Evolutionary conservation across 495 filamentous ascomycete species (phyloP), one percentile per base, ranked within the genome.

Genomic region (Neurospora tetrasperma): DNA sequence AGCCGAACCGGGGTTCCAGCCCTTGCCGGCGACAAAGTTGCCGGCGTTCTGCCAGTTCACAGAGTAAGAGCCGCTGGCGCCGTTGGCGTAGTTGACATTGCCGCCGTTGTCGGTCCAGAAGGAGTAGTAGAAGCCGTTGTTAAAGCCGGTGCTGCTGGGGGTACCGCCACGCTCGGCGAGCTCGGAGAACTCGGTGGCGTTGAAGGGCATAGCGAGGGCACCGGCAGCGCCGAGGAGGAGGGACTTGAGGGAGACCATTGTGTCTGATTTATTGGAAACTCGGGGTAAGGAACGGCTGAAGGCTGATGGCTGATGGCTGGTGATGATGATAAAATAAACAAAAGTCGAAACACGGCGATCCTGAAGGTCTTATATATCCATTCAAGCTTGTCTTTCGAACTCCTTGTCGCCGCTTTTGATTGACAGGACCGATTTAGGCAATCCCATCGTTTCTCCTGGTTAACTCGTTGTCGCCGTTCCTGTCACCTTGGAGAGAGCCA

Each of bases 11-110:
- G 87, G 83, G 73, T 83, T 82, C 88, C 88, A 90, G n/a, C 89
- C 89, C 81, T 89, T 90, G 66, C 89, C 89, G 39, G 84, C 87
- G 70, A 89, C 86, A 69, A 89, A 90, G 81, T 89, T 88, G 40
- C 85, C 85, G 42, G 77, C 79, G 74, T 85, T 83, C 35, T 76
- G 76, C 88, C 88, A 90, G 41, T 76, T 83, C 10, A 89, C 85
- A 39, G 80, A 82, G 79, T 89, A 90, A 62, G 81, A 76, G 5
- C 88, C 88, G 8, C 78, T 83, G 31, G 76, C 74, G 66, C 85
- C 84, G 72, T 90, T 89, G 75, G 80, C 84, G 77, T 89, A 90
- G 39, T 81, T 82, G 11, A 89, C 86, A 71, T 80, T 80, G 62
- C 83, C 85, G 71, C 84, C 84, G 4, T 85, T 85, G 69, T 90